Conservation (phyloP, 139 green algal species). For the Chlorella sp. region DNA sequence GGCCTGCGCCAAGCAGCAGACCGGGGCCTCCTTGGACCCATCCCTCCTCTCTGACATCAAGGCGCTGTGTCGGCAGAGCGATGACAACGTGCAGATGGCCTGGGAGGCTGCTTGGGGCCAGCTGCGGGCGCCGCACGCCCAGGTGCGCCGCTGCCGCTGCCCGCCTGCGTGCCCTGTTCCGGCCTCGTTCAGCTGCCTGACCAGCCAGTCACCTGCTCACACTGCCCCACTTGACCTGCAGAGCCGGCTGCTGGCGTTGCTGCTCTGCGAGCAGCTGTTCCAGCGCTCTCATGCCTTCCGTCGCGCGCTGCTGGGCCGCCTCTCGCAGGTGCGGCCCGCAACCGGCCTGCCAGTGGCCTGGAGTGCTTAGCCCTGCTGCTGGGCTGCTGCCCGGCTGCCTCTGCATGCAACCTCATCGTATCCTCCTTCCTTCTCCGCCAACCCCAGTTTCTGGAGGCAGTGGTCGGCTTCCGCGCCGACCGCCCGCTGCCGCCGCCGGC, state of each 20-base stretch:
- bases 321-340: conserved; percentile 8
- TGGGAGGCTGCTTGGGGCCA: conserved; percentile 4
- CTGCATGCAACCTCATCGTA: neutral
- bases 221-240: neutral
- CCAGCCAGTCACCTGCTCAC: too few species aligned
- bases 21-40: neutral
- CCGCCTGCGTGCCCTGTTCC: neutral
- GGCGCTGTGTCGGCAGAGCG: neutral
- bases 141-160: neutral
- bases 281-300: conserved; percentile 51
- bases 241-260: conserved; percentile 50
- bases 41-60: neutral
- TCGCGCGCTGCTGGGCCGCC: neutral
- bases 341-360: too few species aligned
- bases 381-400: neutral
- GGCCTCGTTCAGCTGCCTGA: neutral
- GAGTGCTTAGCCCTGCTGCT: neutral
- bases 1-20: too few species aligned
- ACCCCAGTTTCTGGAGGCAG: conserved; percentile 49
- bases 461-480: conserved; percentile 34
- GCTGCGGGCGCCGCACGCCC: conserved; percentile 8
- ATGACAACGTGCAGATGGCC: neutral
- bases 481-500: conserved; percentile 51
- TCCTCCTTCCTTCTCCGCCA: conserved; percentile 2
- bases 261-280: conserved; percentile 53